Evolutionary conservation across 805 yeast genomes (phyloP).

Genomic region (Candida oleophila): DNA sequence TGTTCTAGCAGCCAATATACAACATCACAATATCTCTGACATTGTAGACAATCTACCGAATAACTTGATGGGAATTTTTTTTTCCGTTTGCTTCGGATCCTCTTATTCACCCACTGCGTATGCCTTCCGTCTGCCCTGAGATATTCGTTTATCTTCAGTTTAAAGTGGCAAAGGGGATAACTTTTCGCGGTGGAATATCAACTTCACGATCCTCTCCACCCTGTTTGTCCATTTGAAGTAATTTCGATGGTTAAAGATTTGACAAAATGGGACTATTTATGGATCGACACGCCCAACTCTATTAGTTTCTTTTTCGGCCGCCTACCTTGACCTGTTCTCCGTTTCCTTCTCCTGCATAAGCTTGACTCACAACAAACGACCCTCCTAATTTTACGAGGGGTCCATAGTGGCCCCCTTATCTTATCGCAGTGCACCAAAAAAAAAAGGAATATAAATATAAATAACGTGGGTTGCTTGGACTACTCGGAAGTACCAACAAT

Average conservation of each 20-base stretch:
- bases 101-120: conserved; percentile 35
- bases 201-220: conserved; percentile 46
- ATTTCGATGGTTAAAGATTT: conserved; percentile 1
- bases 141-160: conserved; percentile 49
- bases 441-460: too few relatives aligned
- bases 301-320: not conserved
- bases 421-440: conserved; percentile 2
- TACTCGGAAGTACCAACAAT: too few relatives aligned
- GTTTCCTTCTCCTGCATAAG: not conserved
- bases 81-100: too few relatives aligned
- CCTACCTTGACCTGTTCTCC: not conserved
- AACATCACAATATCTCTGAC: too few relatives aligned
- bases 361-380: not conserved
- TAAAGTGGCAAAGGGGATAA: conserved; percentile 46
- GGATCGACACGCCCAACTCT: conserved; percentile 8
- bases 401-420: conserved; percentile 3
- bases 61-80: too few relatives aligned
- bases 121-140: conserved; percentile 50
- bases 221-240: conserved; percentile 19
- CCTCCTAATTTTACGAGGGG: not conserved
- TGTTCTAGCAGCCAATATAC: too few relatives aligned
- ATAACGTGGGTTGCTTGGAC: too few relatives aligned
- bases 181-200: conserved; percentile 44
- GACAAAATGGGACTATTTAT: conserved; percentile 12
- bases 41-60: too few relatives aligned